phyloP scores from a whole-genome alignment of 495 filamentous ascomycete genomes.

The Lasiosphaeria ovina region DNA sequence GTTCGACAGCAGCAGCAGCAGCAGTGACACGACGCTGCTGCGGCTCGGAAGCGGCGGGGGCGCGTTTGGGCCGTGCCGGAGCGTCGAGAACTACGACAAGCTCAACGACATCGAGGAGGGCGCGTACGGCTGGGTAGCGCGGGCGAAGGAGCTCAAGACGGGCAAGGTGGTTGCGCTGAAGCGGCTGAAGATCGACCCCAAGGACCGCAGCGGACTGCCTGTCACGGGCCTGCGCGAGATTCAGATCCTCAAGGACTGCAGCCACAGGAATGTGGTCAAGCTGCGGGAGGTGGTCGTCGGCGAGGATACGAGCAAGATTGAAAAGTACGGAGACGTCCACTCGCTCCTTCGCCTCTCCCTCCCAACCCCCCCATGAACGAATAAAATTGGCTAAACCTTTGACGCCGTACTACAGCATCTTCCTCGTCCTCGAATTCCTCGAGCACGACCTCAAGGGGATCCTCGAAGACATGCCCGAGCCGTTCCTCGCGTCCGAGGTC shows the following conservation, averaged over 20 bases:
- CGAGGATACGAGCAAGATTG: slow-evolving; percentile 57
- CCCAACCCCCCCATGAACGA: background rate
- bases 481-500: slow-evolving; percentile 88
- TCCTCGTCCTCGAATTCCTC: slow-evolving; percentile 95
- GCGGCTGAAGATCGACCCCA: slow-evolving; percentile 86
- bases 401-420: slow-evolving; percentile 57
- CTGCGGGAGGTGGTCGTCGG: slow-evolving; percentile 86
- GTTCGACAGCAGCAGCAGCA: slow-evolving; percentile 7
- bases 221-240: slow-evolving; percentile 94
- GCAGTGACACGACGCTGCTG: slow-evolving; percentile 51
- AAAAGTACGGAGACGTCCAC: slow-evolving; percentile 58
- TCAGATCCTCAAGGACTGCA: slow-evolving; percentile 50
- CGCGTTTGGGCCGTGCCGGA: slow-evolving; percentile 68
- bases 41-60: slow-evolving; percentile 61
- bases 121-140: slow-evolving; percentile 89
- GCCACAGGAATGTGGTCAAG: slow-evolving; percentile 73
- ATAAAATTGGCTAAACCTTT: too few species aligned
- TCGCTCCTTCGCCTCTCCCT: slow-evolving; percentile 4
- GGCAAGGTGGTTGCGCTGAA: slow-evolving; percentile 91
- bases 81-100: slow-evolving; percentile 85
- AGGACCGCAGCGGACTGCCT: slow-evolving; percentile 76
- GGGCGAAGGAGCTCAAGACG: slow-evolving; percentile 75
- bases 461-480: slow-evolving; percentile 89
- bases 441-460: slow-evolving; percentile 97
- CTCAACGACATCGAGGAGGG: slow-evolving; percentile 98